phyloP scores from a whole-genome alignment of 345 rosid species.

The Salix dunnii region DNA sequence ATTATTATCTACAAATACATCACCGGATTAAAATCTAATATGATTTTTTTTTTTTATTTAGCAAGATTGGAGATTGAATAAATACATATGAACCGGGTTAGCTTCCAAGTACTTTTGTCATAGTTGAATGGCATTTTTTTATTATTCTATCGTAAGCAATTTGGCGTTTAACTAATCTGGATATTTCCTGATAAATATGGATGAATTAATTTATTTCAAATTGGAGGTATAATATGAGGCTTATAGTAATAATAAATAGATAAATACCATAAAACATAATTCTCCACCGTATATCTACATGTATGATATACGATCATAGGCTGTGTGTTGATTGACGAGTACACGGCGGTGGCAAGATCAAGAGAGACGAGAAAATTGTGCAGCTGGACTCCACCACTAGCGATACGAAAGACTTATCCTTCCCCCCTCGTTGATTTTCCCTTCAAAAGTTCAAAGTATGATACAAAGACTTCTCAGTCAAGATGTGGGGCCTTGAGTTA shows the following conservation, averaged over 20 bases:
- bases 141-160: too few relatives aligned
- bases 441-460: background rate
- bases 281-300: background rate
- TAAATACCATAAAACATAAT: background rate
- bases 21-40: background rate
- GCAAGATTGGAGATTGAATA: background rate
- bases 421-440: conserved; percentile 11
- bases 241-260: background rate
- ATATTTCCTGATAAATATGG: background rate
- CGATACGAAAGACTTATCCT: background rate
- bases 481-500: conserved; percentile 3
- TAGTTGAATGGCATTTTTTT: too few relatives aligned
- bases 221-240: background rate
- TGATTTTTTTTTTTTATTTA: too few relatives aligned
- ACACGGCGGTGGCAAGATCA: background rate
- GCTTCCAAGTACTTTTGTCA: too few relatives aligned
- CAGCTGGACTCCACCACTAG: conserved; percentile 29
- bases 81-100: too few relatives aligned
- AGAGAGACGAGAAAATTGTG: background rate
- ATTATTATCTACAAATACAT: too few relatives aligned
- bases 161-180: too few relatives aligned
- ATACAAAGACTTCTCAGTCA: conserved; percentile 14
- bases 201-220: background rate
- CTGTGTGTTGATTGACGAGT: background rate
- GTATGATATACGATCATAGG: background rate